These are phyloP conservation scores for Phoma herbarum DNA, from an alignment of 2,329 filamentous ascomycete species.

Conservation along the genomic window DNA sequence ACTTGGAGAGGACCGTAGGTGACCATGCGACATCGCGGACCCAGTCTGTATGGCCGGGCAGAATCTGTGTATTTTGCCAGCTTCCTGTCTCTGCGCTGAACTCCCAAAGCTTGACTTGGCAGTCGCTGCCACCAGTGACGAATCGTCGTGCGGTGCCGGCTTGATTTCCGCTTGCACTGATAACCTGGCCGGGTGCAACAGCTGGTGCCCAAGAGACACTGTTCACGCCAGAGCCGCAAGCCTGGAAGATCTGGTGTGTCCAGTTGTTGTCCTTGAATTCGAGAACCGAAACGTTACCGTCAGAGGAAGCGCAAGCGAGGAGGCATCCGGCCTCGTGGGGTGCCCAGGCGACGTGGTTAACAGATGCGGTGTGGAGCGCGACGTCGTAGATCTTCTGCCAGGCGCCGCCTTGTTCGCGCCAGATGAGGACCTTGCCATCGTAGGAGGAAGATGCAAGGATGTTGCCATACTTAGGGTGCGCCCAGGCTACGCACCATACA, in stretches of 20 bases:
- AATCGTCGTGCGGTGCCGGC: slow-evolving; percentile 74
- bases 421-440: slow-evolving; percentile 98
- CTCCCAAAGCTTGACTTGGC: slow-evolving; percentile 91
- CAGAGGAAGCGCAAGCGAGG: slow-evolving; percentile 91
- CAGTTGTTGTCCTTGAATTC: slow-evolving; percentile 97
- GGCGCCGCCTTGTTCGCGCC: slow-evolving; percentile 77
- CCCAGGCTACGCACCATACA: slow-evolving; percentile 97
- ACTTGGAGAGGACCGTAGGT: slow-evolving; percentile 92
- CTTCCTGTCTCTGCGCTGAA: slow-evolving; percentile 66
- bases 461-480: slow-evolving; percentile 96
- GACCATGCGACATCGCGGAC: slow-evolving; percentile 98
- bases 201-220: slow-evolving; percentile 94
- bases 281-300: slow-evolving; percentile 91
- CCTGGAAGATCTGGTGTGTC: slow-evolving; percentile 87
- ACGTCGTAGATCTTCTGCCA: slow-evolving; percentile 90
- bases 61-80: slow-evolving; percentile 61
- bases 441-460: slow-evolving; percentile 96
- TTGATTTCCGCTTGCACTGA: slow-evolving; percentile 71
- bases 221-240: slow-evolving; percentile 94
- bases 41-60: slow-evolving; percentile 92
- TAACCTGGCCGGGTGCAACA: slow-evolving; percentile 81
- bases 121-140: slow-evolving; percentile 94
- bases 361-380: slow-evolving; percentile 90
- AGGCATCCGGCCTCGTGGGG: slow-evolving; percentile 95
- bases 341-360: slow-evolving; percentile 98